Percentiles rank a stretch among this genome's conserved stretches.
Conservation (phyloP, 345 rosid species). For the Kandelia obovata region DNA sequence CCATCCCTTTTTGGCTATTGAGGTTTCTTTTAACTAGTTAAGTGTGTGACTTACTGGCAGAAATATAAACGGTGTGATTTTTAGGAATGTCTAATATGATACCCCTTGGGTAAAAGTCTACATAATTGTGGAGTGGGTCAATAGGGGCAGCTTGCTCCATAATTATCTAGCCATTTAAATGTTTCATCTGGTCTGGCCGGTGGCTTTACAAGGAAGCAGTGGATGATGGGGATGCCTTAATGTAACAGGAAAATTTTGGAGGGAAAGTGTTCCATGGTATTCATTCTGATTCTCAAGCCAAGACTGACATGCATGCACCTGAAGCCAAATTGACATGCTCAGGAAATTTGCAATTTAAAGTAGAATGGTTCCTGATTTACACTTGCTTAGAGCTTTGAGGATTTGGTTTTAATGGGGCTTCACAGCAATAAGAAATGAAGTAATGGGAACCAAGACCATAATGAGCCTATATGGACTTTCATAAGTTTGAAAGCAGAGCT, state of each 20-base stretch:
- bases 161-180: too few relatives aligned
- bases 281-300: not conserved
- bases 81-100: not conserved
- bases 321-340: not conserved
- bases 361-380: not conserved
- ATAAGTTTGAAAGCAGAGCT: conserved; percentile 1
- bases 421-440: not conserved
- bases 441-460: not conserved
- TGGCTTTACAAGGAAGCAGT: not conserved
- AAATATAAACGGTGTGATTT: not conserved
- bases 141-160: too few relatives aligned
- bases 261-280: not conserved
- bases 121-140: not conserved
- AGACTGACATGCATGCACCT: not conserved
- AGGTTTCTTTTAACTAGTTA: not conserved
- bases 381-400: too few relatives aligned
- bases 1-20: not conserved
- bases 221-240: not conserved
- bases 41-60: not conserved
- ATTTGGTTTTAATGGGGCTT: too few relatives aligned
- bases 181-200: not conserved
- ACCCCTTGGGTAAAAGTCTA: not conserved
- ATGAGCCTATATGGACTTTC: not conserved
- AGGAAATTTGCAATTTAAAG: not conserved
- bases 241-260: not conserved